phyloP scores from a whole-genome alignment of 1,139 yeast species.

The Kodamaea suecica region DNA sequence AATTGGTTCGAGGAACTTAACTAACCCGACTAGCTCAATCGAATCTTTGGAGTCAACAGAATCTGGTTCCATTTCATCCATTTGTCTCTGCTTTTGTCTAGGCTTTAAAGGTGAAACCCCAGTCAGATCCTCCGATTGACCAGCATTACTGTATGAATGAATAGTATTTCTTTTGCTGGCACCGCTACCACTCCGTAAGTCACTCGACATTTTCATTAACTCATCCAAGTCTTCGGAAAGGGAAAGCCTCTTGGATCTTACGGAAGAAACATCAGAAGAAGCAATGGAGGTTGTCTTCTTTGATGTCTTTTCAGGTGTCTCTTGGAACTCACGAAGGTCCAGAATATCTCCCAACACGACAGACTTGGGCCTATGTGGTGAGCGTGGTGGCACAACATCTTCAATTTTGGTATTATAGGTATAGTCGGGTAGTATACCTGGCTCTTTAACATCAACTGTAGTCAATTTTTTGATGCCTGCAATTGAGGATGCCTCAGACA shows the following conservation, averaged over 20 bases:
- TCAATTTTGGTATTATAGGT: constrained; percentile 38
- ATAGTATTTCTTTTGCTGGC: neutral
- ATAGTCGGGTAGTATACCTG: constrained; percentile 14
- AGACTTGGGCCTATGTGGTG: constrained; percentile 25
- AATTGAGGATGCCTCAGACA: constrained; percentile 13
- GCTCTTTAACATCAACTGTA: constrained; percentile 10
- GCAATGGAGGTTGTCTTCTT: neutral
- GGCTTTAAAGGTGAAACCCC: neutral
- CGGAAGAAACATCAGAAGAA: neutral
- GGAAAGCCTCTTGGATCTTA: constrained; percentile 9
- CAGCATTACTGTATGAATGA: constrained; percentile 2
- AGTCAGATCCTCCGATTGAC: neutral
- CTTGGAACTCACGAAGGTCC: neutral
- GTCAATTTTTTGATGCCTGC: constrained; percentile 19
- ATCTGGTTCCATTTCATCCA: neutral
- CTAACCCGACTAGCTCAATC: neutral
- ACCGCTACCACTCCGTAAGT: neutral
- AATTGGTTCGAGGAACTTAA: neutral
- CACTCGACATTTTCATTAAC: constrained; percentile 39
- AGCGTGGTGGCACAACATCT: constrained; percentile 42
- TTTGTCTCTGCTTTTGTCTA: neutral
- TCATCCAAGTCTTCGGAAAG: constrained; percentile 41
- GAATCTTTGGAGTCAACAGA: constrained; percentile 1
- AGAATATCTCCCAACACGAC: constrained; percentile 18
- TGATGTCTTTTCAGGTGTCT: neutral